Base-by-base conservation (phyloP, 164 flowering plant species). In the Berberis thunbergii region DNA sequence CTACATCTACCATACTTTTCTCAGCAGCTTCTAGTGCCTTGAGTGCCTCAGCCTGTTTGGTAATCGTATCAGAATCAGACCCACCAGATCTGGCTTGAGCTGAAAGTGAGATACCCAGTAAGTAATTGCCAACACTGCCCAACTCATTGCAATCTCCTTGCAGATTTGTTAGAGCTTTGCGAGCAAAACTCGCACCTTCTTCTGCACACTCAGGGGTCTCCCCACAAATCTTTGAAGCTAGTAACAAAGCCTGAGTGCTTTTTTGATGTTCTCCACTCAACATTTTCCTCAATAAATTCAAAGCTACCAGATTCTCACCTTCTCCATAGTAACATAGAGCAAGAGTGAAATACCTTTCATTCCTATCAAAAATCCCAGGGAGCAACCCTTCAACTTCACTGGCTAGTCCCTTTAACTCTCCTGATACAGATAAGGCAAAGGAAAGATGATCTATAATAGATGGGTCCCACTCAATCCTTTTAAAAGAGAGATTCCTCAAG, bases 291-390 rank as follows among this genome's bases (percentile, higher is more conserved):
- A 89, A 59, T 49, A 94, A 77, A 77, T 84, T 86, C 71, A 91
- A 78, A 53, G 95, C 84, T 64, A 77, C 77, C 65, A 67, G 12
- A 61, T 76, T 65, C 59, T 86, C 86, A 48, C 91, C 91, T 71
- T 85, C 87, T 45, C 81, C 99, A 76, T 74, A 66, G 72, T 88
- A 91, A 79, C 96, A 94, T 1, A 91, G 83, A 4, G 96, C 89
- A 59, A 91, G 72, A 45, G 77, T 77, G 62, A 68, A 69, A 71
- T 73, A 84, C 57, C 75, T 77, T 59, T 86, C 89, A 68, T 69
- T 77, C 54, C 83, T 75, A 26, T 75, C 83, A 43, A 86, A 58
- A 54, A 70, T 71, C 55, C 81, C 86, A 8, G 95, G 91, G 69
- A 77, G 83, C 65, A 88, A 72, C 63, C 79, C 86, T 69, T 94